Conservation (phyloP, 768 basidiomycete genomes). For the Antrodiella citrinella region DNA sequence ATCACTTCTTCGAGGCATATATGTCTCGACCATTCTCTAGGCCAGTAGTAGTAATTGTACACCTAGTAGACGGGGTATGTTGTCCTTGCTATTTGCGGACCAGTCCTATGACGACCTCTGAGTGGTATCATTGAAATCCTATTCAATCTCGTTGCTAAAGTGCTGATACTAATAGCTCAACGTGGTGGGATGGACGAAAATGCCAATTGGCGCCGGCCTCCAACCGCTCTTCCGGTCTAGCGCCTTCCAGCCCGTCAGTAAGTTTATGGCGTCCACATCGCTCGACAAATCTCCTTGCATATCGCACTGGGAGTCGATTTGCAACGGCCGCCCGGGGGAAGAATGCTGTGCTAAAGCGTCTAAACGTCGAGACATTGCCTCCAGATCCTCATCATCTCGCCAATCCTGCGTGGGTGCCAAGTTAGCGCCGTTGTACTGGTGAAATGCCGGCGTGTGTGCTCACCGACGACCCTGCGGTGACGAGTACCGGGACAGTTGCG, state of each 20-base stretch:
- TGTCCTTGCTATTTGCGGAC: neutral
- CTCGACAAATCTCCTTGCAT: too few species aligned
- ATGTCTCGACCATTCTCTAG: neutral
- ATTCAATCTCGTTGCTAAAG: too few species aligned
- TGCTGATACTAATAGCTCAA: too few species aligned
- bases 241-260: conserved; percentile 46
- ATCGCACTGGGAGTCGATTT: neutral
- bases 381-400: conserved; percentile 40
- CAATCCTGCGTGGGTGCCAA: conserved; percentile 33
- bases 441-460: too few species aligned
- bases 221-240: conserved; percentile 38
- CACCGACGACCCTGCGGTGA: conserved; percentile 7
- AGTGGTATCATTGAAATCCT: neutral
- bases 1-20: neutral
- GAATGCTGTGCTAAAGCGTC: conserved; percentile 5
- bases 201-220: conserved; percentile 65
- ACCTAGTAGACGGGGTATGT: neutral
- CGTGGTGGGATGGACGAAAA: conserved; percentile 26
- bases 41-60: neutral
- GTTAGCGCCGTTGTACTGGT: too few species aligned
- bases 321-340: neutral
- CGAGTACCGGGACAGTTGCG: conserved; percentile 3
- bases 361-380: conserved; percentile 47
- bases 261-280: neutral
- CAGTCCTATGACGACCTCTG: neutral